Percentiles rank a stretch among this genome's conserved stretches.
These are phyloP conservation scores for Rhizopus arrhizus DNA, from an alignment of 371 early-diverging fungal species.

Conservation along the genomic window DNA sequence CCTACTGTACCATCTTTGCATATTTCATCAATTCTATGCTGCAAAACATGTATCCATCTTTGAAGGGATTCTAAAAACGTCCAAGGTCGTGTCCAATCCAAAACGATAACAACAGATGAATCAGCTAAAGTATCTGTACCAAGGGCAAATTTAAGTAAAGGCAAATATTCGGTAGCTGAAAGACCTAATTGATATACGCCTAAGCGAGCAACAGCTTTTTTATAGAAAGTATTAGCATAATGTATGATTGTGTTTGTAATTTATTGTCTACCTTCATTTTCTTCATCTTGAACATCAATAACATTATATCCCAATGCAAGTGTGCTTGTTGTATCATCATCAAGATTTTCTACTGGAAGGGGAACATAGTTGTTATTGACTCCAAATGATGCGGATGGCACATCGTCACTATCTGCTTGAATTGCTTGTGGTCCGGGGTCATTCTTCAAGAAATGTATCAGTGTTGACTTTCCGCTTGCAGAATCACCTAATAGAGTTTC, in stretches of 20 bases:
- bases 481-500: constrained; percentile 62
- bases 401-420: constrained; percentile 44
- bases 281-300: constrained; percentile 85
- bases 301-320: constrained; percentile 83
- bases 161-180: constrained; percentile 70
- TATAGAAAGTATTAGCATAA: background rate
- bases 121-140: constrained; percentile 65
- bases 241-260: too few relatives aligned
- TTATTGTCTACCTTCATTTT: constrained; percentile 66
- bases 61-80: constrained; percentile 79
- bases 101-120: constrained; percentile 72
- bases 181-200: constrained; percentile 87
- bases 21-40: constrained; percentile 63
- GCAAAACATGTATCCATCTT: constrained; percentile 79
- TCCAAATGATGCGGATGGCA: constrained; percentile 35
- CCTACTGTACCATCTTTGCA: constrained; percentile 59
- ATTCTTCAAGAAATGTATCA: constrained; percentile 65
- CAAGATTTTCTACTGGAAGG: constrained; percentile 56
- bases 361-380: constrained; percentile 45
- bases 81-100: constrained; percentile 96
- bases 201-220: constrained; percentile 70
- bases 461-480: constrained; percentile 70
- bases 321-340: constrained; percentile 68
- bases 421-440: constrained; percentile 49
- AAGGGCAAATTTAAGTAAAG: constrained; percentile 76